Evolutionary conservation across 164 flowering plant genomes (phyloP).

Genomic region (Tetrastigma voinierianum): DNA sequence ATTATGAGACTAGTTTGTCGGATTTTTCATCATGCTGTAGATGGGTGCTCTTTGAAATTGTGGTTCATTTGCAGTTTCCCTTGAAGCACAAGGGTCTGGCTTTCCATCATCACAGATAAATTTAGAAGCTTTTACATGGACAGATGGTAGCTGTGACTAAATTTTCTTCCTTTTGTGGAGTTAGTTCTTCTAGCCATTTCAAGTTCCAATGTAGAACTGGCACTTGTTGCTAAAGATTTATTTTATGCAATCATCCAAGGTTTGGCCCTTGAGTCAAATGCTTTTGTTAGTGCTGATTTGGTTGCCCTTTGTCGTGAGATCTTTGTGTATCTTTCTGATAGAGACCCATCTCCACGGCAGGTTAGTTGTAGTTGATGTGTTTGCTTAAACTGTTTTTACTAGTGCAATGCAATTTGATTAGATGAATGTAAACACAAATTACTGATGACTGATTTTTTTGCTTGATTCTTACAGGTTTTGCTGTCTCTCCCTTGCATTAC

Average conservation of each 20-base stretch:
- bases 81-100: conserved; percentile 63
- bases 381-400: neutral
- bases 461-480: conserved; percentile 50
- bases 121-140: conserved; percentile 72
- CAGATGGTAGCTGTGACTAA: conserved; percentile 75
- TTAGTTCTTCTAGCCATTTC: conserved; percentile 56
- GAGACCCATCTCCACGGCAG: conserved; percentile 87
- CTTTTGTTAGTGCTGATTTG: conserved; percentile 66
- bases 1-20: neutral
- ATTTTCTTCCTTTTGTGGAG: conserved; percentile 67
- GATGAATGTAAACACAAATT: neutral
- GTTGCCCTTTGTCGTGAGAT: conserved; percentile 90
- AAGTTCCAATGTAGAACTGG: conserved; percentile 68
- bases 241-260: conserved; percentile 80
- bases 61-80: conserved; percentile 58
- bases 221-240: conserved; percentile 79
- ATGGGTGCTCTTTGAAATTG: neutral
- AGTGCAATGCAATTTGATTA: neutral
- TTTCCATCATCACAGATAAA: conserved; percentile 71
- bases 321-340: conserved; percentile 65
- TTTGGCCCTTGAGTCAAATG: conserved; percentile 86
- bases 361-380: conserved; percentile 31
- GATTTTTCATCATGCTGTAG: neutral
- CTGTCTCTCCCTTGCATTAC: conserved; percentile 81
- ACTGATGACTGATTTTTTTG: conserved; percentile 5